Evolutionary conservation across 1,139 yeast species (phyloP).

Genomic region (Arxiozyma bovina): DNA sequence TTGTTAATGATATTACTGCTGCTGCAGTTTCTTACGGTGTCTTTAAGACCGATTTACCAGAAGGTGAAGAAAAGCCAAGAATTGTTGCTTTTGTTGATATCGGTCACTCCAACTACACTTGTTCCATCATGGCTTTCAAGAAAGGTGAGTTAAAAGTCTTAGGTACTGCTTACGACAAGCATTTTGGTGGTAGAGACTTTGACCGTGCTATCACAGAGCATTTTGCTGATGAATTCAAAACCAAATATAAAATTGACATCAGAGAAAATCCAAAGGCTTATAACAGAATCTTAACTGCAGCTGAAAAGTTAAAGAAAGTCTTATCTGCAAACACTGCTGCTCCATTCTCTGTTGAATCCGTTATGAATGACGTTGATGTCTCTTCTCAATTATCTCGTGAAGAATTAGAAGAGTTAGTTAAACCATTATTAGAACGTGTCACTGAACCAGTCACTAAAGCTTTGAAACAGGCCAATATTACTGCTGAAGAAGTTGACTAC

Average conservation of each 20-base stretch:
- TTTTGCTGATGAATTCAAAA: conserved; percentile 85
- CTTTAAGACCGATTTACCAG: conserved; percentile 89
- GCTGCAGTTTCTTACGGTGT: conserved; percentile 99
- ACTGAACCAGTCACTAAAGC: conserved; percentile 74
- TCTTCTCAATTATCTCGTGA: conserved; percentile 84
- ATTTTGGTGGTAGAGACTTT: conserved; percentile 97
- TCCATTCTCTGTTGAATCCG: conserved; percentile 90
- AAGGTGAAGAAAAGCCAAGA: conserved; percentile 65
- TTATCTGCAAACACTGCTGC: conserved; percentile 93
- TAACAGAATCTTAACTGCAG: conserved; percentile 82
- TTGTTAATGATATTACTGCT: conserved; percentile 94
- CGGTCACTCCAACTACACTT: conserved; percentile 94
- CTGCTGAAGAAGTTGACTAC: conserved; percentile 69
- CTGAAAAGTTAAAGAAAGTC: conserved; percentile 92
- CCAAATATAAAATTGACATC: conserved; percentile 89
- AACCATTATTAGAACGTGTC: conserved; percentile 72
- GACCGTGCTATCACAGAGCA: conserved; percentile 91
- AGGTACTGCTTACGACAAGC: conserved; percentile 88
- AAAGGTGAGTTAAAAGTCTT: conserved; percentile 92
- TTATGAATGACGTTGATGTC: conserved; percentile 95
- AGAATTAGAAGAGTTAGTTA: conserved; percentile 80
- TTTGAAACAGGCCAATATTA: conserved; percentile 67
- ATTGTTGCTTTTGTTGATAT: conserved; percentile 90
- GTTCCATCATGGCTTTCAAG: conserved; percentile 83
- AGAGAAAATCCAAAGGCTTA: conserved; percentile 88